Percentiles rank a stretch among this genome's conserved stretches.
Conservation (phyloP, 495 filamentous ascomycete genomes). For the Durotheca rogersii region DNA sequence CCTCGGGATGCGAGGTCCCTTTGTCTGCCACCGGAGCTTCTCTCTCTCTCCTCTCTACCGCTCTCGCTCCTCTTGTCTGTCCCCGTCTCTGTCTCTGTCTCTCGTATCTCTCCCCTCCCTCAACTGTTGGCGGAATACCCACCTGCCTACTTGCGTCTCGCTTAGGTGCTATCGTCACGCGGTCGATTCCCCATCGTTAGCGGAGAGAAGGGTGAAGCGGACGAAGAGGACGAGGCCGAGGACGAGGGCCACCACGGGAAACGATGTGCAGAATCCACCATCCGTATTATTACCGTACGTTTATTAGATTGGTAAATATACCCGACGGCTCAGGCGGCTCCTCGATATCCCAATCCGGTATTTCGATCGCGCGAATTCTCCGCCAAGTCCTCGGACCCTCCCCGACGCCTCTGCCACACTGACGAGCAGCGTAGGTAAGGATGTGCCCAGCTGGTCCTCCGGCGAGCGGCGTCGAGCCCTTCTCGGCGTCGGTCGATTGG, state of each 20-base stretch:
- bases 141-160: not conserved
- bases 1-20: too few species aligned
- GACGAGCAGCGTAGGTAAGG: too few species aligned
- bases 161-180: constrained; percentile 5
- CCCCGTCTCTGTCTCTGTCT: constrained; percentile 1
- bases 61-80: too few species aligned
- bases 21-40: too few species aligned
- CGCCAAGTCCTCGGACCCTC: constrained; percentile 26
- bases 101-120: constrained; percentile 32
- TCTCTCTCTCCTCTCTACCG: too few species aligned
- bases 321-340: constrained; percentile 20
- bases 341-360: constrained; percentile 21
- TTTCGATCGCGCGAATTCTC: constrained; percentile 1
- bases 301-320: constrained; percentile 10
- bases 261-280: constrained; percentile 7
- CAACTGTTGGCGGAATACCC: constrained; percentile 13
- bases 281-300: too few species aligned
- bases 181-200: too few species aligned
- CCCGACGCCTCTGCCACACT: constrained; percentile 1
- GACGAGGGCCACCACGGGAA: too few species aligned
- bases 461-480: not conserved
- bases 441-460: not conserved
- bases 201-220: too few species aligned
- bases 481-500: not conserved
- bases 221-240: too few species aligned